Evolutionary conservation across 768 basidiomycete species (phyloP).

Genomic region (Russula emetica): DNA sequence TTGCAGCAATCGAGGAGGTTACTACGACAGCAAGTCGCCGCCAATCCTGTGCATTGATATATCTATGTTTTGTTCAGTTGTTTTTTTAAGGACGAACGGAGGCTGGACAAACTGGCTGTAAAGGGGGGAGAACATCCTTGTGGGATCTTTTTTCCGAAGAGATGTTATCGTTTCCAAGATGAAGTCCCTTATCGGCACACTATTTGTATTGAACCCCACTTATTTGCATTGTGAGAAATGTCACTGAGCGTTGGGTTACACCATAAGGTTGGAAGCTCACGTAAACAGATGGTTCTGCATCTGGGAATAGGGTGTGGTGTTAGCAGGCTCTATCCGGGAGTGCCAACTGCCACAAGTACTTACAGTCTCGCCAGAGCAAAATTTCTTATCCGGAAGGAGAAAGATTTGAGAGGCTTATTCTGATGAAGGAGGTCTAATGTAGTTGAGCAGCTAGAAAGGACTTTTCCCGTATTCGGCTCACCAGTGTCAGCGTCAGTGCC

Average conservation of each 20-base stretch:
- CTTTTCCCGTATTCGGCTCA: background rate
- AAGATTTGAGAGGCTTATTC: conserved; percentile 1
- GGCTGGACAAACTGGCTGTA: background rate
- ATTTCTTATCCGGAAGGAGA: background rate
- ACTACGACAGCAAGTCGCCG: background rate
- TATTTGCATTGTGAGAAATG: background rate
- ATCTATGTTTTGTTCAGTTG: conserved; percentile 8
- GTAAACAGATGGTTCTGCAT: conserved; percentile 15
- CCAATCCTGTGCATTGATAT: conserved; percentile 16
- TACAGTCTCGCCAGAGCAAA: conserved; percentile 17
- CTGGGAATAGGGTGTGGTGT: background rate
- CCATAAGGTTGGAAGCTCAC: background rate
- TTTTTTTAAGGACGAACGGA: background rate
- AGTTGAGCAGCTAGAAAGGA: background rate
- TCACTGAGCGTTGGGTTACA: background rate
- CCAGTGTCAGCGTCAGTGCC: conserved; percentile 3
- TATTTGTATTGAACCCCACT: conserved; percentile 14
- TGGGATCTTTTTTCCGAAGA: conserved; percentile 10
- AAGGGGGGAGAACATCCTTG: conserved; percentile 7
- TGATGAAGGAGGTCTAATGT: conserved; percentile 9
- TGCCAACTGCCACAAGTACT: background rate
- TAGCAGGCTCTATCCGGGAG: background rate
- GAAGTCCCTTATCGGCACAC: background rate
- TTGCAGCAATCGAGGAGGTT: conserved; percentile 13
- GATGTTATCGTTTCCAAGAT: conserved; percentile 7